Evolutionary conservation across 371 early-diverging fungal genomes (phyloP), one percentile per base, ranked within the genome.

Genomic region (Mucor piriformis): DNA sequence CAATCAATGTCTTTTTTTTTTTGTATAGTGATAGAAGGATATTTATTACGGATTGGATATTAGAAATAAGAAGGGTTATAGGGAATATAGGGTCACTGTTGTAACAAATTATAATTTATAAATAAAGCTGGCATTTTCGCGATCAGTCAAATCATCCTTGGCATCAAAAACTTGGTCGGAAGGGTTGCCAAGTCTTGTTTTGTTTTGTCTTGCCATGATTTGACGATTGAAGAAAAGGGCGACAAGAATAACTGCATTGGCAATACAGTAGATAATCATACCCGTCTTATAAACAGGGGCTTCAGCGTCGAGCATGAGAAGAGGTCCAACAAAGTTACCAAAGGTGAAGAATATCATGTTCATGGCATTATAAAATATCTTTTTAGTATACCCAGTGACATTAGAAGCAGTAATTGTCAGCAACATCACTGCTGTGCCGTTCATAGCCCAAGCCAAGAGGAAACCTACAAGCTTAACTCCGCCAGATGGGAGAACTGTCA

Each of bases 331-430:
- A 38, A 74, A 70, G 25, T 67, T 66, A 40, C 74, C 77, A 12
- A 74, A 7, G 11, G 70, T 74, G 33, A 57, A 70, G 16, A 51
- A 56, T 27, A 68, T 51, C 49, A 74, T 46, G 10, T 68, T 52
- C 49, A 57, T 59, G 3, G 55, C 72, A 34, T 66, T 66, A 21
- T 77, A 70, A 37, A 70, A 74, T 24, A 74, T 40, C 44, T 74
- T 77, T 42, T 77, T 77, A 6, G 71, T 68, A 25, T 77, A 77
- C 6, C 78, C 78, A 15, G 65, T 59, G 6, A 74, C 73, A 43
- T 77, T 77, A 18, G 44, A 33, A 12, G 64, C 63, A n/a, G 68
- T 47, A 18, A 67, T 57, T 0, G 73, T 64, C 1, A 69, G 50
- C 2, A 77, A 34, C 15, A 77, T 52, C 0, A 65, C 64, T 27